Conservation (phyloP, 192 early-diverging fungal genomes). For the Pecoramyces ruminantium region DNA sequence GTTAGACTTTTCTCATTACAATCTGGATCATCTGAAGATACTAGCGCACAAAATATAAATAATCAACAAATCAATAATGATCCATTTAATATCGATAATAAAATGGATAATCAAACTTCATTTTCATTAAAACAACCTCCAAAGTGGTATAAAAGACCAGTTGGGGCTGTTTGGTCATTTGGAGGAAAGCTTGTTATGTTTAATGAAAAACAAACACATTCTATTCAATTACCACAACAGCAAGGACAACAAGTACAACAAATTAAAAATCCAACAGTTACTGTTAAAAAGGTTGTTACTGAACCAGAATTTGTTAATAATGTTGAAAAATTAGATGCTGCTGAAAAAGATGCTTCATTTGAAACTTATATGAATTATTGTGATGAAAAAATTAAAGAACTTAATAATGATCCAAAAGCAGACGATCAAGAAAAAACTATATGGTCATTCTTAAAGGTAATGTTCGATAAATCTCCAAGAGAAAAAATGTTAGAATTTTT, state of each 20-base stretch:
- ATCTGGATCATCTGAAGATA: not conserved
- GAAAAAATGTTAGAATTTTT: conserved; percentile 71
- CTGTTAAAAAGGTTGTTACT: conserved; percentile 44
- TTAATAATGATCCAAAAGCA: conserved; percentile 16
- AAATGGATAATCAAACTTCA: conserved; percentile 15
- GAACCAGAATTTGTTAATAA: conserved; percentile 53
- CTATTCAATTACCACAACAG: conserved; percentile 13
- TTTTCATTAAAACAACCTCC: conserved; percentile 68
- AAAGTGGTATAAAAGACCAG: conserved; percentile 84
- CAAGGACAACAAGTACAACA: not conserved
- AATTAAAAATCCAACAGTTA: conserved; percentile 23
- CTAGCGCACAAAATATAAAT: not conserved
- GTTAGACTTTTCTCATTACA: conserved; percentile 7
- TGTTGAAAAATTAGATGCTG: conserved; percentile 52
- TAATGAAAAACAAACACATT: conserved; percentile 15
- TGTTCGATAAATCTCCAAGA: conserved; percentile 63
- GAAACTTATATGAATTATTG: conserved; percentile 26
- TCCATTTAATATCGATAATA: conserved; percentile 6
- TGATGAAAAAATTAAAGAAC: conserved; percentile 13
- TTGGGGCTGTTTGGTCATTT: conserved; percentile 73
- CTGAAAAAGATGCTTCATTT: not conserved
- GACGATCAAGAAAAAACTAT: conserved; percentile 16
- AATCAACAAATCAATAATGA: conserved; percentile 5
- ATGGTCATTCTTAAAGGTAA: conserved; percentile 69
- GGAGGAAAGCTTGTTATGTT: conserved; percentile 78